Percentiles rank a stretch among this genome's conserved stretches.
phyloP scores from a whole-genome alignment of 140 eudicot genomes.

The Stevia rebaudiana region DNA sequence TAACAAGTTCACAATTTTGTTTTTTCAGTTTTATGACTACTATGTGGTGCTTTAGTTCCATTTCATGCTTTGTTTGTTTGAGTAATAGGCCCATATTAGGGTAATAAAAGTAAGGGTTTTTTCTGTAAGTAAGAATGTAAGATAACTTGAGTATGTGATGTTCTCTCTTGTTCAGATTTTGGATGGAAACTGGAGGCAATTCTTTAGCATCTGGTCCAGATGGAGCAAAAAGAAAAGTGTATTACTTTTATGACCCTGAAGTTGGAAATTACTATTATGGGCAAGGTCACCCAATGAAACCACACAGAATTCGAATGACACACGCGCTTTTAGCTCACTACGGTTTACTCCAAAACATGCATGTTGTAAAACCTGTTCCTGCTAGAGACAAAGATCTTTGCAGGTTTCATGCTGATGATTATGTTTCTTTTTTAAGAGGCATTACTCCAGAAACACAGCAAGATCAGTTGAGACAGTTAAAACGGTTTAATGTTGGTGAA shows the following conservation, averaged over 20 bases:
- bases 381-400: constrained; percentile 60
- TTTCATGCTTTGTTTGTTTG: neutral
- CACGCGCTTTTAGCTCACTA: constrained; percentile 64
- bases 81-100: neutral
- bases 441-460: constrained; percentile 68
- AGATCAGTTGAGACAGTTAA: constrained; percentile 57
- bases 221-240: constrained; percentile 55
- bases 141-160: neutral
- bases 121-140: neutral
- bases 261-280: constrained; percentile 68
- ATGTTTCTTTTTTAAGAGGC: constrained; percentile 50
- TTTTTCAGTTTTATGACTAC: neutral
- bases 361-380: constrained; percentile 48
- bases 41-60: neutral
- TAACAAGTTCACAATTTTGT: neutral
- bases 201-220: constrained; percentile 60
- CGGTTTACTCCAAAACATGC: constrained; percentile 54
- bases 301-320: constrained; percentile 67
- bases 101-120: neutral
- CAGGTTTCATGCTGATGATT: constrained; percentile 67
- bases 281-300: constrained; percentile 75
- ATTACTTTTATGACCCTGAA: constrained; percentile 60
- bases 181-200: constrained; percentile 68
- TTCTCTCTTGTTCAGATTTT: constrained; percentile 26
- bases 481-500: constrained; percentile 65